Conservation (phyloP, 805 yeast genomes). For the Jamesozyma hellenica region DNA sequence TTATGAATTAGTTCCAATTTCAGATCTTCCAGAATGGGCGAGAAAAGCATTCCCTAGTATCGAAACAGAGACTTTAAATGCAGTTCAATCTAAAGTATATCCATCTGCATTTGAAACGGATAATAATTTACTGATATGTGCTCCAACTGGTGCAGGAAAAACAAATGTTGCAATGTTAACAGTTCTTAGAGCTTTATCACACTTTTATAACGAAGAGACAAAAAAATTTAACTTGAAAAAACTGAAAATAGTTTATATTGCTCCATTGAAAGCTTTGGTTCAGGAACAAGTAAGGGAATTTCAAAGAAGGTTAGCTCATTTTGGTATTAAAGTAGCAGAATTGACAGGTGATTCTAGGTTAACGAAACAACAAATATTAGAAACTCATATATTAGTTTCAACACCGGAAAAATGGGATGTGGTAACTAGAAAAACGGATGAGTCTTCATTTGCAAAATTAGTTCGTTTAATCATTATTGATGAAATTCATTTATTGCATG, state of each 20-base stretch:
- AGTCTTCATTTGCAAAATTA: constrained; percentile 49
- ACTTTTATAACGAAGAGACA: constrained; percentile 36
- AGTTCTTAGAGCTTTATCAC: constrained; percentile 49
- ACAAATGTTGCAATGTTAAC: constrained; percentile 92
- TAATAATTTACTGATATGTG: constrained; percentile 72
- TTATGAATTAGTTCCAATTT: constrained; percentile 41
- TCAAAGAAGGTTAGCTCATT: constrained; percentile 50
- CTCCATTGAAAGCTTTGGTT: constrained; percentile 89
- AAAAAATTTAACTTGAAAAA: constrained; percentile 44
- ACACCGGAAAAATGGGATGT: constrained; percentile 99
- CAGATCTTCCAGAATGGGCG: constrained; percentile 74
- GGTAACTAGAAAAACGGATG: constrained; percentile 72
- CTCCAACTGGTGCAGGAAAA: constrained; percentile 98
- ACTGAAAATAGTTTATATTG: constrained; percentile 77
- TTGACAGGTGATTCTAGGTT: constrained; percentile 83
- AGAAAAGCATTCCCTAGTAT: constrained; percentile 58
- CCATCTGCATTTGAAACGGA: constrained; percentile 70
- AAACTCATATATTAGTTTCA: constrained; percentile 76
- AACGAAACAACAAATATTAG: constrained; percentile 61
- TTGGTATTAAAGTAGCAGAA: constrained; percentile 69
- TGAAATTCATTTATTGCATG: constrained; percentile 88
- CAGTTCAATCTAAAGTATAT: constrained; percentile 74
- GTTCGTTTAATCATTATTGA: constrained; percentile 74
- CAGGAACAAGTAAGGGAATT: constrained; percentile 91
- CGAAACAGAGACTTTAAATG: constrained; percentile 60